These are phyloP conservation scores for Hypoxylon intermedium DNA, from an alignment of 495 filamentous ascomycete species.

Conservation along the genomic window DNA sequence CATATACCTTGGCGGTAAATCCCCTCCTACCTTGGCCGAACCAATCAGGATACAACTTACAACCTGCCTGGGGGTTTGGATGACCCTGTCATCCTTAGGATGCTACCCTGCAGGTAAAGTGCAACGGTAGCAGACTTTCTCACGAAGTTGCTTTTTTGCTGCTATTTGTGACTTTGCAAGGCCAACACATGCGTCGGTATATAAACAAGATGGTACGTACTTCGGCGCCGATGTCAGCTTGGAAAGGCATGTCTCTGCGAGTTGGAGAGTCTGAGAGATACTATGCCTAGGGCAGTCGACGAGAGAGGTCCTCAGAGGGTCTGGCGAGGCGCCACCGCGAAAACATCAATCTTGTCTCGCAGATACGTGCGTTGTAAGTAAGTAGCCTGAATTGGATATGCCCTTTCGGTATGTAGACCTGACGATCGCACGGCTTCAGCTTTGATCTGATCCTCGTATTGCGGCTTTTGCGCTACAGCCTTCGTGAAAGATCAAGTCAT, in stretches of 20 bases:
- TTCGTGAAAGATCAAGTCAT: no score
- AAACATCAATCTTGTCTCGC: conserved; percentile 10
- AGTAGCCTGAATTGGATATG: no score
- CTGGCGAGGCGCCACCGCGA: not conserved
- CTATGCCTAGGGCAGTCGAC: not conserved
- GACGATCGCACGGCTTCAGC: conserved; percentile 9
- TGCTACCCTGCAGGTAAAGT: conserved; percentile 13
- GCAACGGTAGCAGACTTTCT: conserved; percentile 11
- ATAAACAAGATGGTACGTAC: not conserved
- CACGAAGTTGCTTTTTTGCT: conserved; percentile 26
- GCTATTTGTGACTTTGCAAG: conserved; percentile 23
- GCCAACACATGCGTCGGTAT: conserved; percentile 14
- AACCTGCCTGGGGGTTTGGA: not conserved
- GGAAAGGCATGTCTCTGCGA: conserved; percentile 11
- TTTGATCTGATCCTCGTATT: no score
- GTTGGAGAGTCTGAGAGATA: not conserved
- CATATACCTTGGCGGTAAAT: conserved; percentile 17
- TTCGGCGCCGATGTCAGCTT: conserved; percentile 4
- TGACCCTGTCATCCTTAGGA: conserved; percentile 11
- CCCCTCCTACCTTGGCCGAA: conserved; percentile 11
- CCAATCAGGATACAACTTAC: conserved; percentile 17
- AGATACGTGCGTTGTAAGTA: not conserved
- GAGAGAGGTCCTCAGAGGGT: not conserved
- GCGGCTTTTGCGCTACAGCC: no score
- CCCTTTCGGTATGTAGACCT: conserved; percentile 15